Base-by-base conservation (phyloP, 176 grass and related monocot genomes). In the Oryza punctata region DNA sequence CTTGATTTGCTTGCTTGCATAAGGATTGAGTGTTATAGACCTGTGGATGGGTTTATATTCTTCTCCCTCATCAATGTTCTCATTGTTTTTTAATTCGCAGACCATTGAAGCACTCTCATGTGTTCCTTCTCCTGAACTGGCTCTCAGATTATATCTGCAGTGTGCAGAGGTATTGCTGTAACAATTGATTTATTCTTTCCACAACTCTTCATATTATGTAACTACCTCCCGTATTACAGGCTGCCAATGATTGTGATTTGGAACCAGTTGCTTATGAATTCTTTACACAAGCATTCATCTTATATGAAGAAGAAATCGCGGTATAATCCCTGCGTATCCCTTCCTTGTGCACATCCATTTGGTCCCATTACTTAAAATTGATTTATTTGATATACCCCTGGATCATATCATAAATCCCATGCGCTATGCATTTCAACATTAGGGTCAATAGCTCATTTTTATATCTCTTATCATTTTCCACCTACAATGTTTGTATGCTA, bases 261-360 rank as follows among this genome's bases (percentile, higher is more conserved):
- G 96, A 99, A 83, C 93, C 96, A 12, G 89, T 99, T 80, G 91
- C 96, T 87, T 99, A 99, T 78, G 96, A 99, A 75, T 99, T 99
- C 78, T 96, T 99, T 77, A 96, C 96, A 61, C 96, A 99, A 91
- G 96, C 96, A 81, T 99, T 99, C 84, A 88, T 99, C 33, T 87
- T 99, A 78, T 98, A 98, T 73, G 96, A 98, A 90, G 96, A 98
- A 85, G 96, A 98, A 78, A 95, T 98, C 4, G 73, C 93, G 30
- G 96, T 99, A 95, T 80, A 81, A 67, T 6, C 83, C 60, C 33
- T 43, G 5, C 19, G 8, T 18, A 26, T 38, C 30, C 11, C 32
- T 70, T 78, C 65, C 65, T 75, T 19, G 24, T 29, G 11, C 13
- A 18, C 18, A 24, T 23, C 33, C 10, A 61, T 3, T 25, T 64